Evolutionary conservation across 768 basidiomycete species (phyloP), one percentile per base, ranked within the genome.

Genomic region (Zangia roseola): DNA sequence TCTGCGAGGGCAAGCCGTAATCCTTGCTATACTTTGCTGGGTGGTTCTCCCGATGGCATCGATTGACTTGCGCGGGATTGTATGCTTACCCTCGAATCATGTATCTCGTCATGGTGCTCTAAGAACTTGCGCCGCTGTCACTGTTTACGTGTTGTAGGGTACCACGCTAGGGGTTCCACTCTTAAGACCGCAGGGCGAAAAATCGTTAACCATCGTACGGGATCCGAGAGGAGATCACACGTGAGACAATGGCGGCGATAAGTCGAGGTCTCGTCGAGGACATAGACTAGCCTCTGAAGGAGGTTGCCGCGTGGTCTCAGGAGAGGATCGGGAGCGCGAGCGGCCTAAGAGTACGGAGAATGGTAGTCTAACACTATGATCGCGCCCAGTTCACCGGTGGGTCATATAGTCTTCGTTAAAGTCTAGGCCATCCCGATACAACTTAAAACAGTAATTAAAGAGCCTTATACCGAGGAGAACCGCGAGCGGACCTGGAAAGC

Each of bases 11-110:
- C 16, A 47, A 44, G 43, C 42, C 50, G 45, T 52, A 41, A 58
- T 61, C 47, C 49, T 33, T 53, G 45, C 34, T 50, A 26, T 48
- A 25, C 49, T 49, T 31, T 37, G 40, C 37, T 35, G 36, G 16
- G 41, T 23, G 50, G 52, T 63, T 62, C 61, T 49, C 55, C 63
- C 60, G 57, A 63, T 63, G 60, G 58, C 62, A 64, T 65, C 58
- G 63, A 65, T 58, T 61, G 52, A 55, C 52, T 55, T 28, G 47
- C 39, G 60, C 54, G 53, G 55, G 43, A 50, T 49, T 38, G 46
- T 46, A 35, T 26, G 14, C 49, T 47, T 51, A 65, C 63, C 63
- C 65, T 65, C 57, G 61, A 65, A 65, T 68, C 64, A 50, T 33
- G 33, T 40, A 33, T 45, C 58, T 45, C 50, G 50, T 39, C 47